These are phyloP conservation scores for Colletotrichum viniferum DNA, from an alignment of 2,329 filamentous ascomycete genomes.

Conservation along the genomic window DNA sequence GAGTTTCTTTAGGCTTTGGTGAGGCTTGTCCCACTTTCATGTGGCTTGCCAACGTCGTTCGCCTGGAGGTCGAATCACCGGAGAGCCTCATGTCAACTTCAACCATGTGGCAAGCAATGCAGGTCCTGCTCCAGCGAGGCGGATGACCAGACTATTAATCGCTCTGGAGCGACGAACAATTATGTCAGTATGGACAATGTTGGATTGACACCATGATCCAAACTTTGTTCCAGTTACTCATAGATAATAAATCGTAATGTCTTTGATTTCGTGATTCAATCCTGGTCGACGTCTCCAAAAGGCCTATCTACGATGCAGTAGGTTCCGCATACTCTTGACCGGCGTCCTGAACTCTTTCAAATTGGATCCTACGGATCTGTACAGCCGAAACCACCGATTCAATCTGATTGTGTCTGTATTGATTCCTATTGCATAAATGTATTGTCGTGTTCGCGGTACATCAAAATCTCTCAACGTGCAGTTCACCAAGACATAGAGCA, in stretches of 20 bases:
- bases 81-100: neutral
- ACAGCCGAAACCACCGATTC: neutral
- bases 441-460: neutral
- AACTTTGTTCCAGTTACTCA: neutral
- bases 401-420: neutral
- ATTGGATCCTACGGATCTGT: no score
- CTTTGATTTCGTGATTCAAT: neutral
- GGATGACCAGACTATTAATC: neutral
- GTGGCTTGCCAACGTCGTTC: neutral
- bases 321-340: fast-evolving
- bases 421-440: neutral
- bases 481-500: neutral
- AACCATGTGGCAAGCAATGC: neutral
- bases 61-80: neutral
- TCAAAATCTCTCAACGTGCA: neutral
- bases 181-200: neutral
- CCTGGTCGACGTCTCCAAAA: neutral
- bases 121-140: neutral
- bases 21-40: neutral
- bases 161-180: neutral
- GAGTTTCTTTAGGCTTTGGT: neutral
- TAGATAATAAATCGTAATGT: fast-evolving
- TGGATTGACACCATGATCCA: fast-evolving
- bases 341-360: no score
- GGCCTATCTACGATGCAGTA: no score